These are phyloP conservation scores for Aegilops sharonensis DNA, from an alignment of 176 grass and related monocot genomes.

Conservation along the genomic window DNA sequence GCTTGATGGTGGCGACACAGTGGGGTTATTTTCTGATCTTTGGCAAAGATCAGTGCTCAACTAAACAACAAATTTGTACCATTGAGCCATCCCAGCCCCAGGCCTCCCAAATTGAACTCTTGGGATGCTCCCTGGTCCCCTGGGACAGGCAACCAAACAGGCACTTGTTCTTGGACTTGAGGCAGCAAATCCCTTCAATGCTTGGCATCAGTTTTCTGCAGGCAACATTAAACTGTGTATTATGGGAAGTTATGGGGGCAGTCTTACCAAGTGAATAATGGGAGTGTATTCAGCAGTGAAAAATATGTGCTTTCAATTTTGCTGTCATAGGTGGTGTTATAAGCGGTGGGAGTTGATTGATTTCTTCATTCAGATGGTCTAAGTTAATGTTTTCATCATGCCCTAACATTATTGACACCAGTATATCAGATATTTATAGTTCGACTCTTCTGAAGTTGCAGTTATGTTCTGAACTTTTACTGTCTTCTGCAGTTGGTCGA, in stretches of 20 bases:
- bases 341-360: neutral
- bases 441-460: neutral
- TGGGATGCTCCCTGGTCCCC: no score
- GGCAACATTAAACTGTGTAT: no score
- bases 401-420: neutral
- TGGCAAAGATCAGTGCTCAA: neutral
- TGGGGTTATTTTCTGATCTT: neutral
- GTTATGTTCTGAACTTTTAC: slow-evolving; percentile 6
- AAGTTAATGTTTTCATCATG: neutral
- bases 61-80: neutral
- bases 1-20: neutral
- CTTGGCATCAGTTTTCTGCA: no score
- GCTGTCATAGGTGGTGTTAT: neutral
- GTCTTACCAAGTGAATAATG: no score
- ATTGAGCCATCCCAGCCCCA: neutral
- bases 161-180: no score
- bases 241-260: no score
- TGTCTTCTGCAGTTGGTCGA: slow-evolving; percentile 70
- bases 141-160: no score
- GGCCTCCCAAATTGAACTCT: no score
- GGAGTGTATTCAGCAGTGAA: neutral
- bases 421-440: neutral
- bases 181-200: no score
- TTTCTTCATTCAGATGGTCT: neutral
- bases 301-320: neutral